Conservation (phyloP, 495 filamentous ascomycete genomes). For the Daldinia bambusicola region DNA sequence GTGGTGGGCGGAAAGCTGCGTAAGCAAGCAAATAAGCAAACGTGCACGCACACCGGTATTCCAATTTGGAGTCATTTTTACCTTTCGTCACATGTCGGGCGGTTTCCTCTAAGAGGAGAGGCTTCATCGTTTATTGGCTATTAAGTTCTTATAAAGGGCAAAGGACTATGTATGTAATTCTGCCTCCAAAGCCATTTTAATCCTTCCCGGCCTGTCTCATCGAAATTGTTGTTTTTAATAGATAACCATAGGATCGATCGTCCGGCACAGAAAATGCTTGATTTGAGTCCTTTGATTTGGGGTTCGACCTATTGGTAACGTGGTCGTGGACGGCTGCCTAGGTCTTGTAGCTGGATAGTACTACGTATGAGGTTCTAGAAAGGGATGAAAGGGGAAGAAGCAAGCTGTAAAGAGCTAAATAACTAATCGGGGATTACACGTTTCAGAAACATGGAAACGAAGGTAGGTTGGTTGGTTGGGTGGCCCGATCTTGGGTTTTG, state of each 20-base stretch:
- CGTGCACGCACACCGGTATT: not conserved
- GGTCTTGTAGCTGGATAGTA: not conserved
- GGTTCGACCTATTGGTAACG: too few species aligned
- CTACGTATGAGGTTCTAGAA: conserved; percentile 21
- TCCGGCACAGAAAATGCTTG: conserved; percentile 2
- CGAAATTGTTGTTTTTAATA: conserved; percentile 25
- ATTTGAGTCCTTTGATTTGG: not conserved
- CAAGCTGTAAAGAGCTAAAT: not conserved
- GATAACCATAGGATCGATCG: conserved; percentile 5
- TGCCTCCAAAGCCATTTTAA: conserved; percentile 3
- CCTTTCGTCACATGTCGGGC: not conserved
- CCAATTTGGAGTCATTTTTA: not conserved
- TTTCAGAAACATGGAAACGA: conserved; percentile 38
- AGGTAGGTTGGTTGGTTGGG: not conserved
- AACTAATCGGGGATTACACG: conserved; percentile 18
- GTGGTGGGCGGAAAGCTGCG: conserved; percentile 58
- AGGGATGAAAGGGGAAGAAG: conserved; percentile 26
- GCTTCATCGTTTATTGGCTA: not conserved
- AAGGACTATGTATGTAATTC: conserved; percentile 2
- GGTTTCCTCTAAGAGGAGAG: not conserved
- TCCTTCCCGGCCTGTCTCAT: conserved; percentile 16
- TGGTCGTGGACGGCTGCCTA: not conserved
- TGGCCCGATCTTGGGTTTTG: conserved; percentile 23
- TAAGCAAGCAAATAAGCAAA: not conserved
- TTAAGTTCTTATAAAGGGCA: not conserved